Evolutionary conservation across 805 yeast species (phyloP).

Genomic region (Soucietia sequanensis): DNA sequence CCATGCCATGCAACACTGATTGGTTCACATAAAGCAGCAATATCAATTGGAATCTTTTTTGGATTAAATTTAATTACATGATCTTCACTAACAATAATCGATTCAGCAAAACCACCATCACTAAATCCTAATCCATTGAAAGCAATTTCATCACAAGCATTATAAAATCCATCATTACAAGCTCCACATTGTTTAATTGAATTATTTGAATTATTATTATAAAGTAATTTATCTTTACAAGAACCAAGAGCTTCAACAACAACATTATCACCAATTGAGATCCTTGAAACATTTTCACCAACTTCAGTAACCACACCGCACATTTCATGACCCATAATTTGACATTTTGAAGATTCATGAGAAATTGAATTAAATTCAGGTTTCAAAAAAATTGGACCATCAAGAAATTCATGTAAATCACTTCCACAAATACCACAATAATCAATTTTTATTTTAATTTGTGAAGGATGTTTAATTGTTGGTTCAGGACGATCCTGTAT

Average conservation of each 20-base stretch:
- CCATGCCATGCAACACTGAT: conserved; percentile 63
- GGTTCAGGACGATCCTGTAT: conserved; percentile 25
- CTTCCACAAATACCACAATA: conserved; percentile 67
- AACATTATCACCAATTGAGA: conserved; percentile 65
- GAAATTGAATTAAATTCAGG: conserved; percentile 51
- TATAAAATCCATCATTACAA: conserved; percentile 50
- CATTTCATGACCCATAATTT: conserved; percentile 63
- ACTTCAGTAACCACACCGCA: conserved; percentile 58
- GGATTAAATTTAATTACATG: conserved; percentile 44
- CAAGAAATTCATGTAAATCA: conserved; percentile 55
- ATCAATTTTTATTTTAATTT: conserved; percentile 56
- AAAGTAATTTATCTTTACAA: conserved; percentile 48
- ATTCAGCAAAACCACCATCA: conserved; percentile 57
- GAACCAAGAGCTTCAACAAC: conserved; percentile 63
- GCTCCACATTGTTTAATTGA: conserved; percentile 39
- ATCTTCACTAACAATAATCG: conserved; percentile 39
- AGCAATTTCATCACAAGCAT: conserved; percentile 49
- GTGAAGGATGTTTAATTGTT: conserved; percentile 25
- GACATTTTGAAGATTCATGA: conserved; percentile 30
- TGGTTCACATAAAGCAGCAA: conserved; percentile 58
- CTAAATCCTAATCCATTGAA: conserved; percentile 56
- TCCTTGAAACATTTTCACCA: conserved; percentile 52
- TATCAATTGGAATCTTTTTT: conserved; percentile 34
- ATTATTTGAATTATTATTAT: conserved; percentile 28
- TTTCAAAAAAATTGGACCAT: conserved; percentile 57